Evolutionary conservation across 345 rosid species (phyloP), one percentile per base, ranked within the genome.

Genomic region (Angophora floribunda): DNA sequence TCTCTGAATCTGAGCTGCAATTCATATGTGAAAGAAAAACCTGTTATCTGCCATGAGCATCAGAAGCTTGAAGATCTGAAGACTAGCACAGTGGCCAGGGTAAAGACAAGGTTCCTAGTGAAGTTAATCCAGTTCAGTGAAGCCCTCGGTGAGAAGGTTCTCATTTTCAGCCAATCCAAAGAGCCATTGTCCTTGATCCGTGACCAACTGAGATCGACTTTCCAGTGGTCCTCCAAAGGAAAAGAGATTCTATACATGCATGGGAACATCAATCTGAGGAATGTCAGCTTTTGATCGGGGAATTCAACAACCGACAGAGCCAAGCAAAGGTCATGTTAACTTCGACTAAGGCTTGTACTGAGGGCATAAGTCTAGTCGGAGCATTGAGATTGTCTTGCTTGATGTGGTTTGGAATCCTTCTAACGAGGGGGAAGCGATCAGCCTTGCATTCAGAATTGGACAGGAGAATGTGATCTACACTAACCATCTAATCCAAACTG

Each of bases 391-490:
- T 24, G 89, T 97, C 45, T 88, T 95, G 85, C 95, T 97, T 16
- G 99, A 96, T 88, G 97, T 95, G 7, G 93, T 93, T 28, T 96
- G 98, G 99, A 97, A 97, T 88, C 99, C 99, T 5, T 90, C 97
- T 8, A 96, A 95, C 9, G 97, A 93, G 87, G 93, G 93, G 67
- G 98, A 97, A 93, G 99, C 99, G 17, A 94, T 96, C 41, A 2
- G 41, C 41, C 41, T 36, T 36, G 41, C 41, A 4, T 36, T 36
- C 41, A 36, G 41, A 36, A 36, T 36, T 36, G 41, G 41, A 36
- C 41, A 36, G 41, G 41, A 36, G 41, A 36, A 36, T 36, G 41
- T 36, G 41, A 4, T 36, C 41, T 36, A 36, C 41, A 36, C 41
- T 36, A 36, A 36, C 41, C 41, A 36, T 36, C 41, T 36, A 36